Base-by-base conservation (phyloP, 192 early-diverging fungal genomes). In the Podila horticola region DNA sequence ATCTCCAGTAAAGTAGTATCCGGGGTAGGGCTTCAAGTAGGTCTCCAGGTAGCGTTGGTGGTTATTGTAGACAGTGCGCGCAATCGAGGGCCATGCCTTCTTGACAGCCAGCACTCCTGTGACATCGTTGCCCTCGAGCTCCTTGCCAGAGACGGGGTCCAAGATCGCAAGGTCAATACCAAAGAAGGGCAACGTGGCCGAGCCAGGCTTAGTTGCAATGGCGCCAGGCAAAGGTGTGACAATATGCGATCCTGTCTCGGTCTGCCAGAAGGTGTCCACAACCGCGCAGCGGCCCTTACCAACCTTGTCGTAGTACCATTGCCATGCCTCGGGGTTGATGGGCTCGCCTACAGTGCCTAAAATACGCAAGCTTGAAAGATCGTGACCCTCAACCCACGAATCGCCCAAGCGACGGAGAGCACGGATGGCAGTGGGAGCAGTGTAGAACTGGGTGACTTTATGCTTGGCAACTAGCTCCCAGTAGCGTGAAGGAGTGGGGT, bases 241-340 rank as follows among this genome's bases (percentile, higher is more conserved):
- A 29, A 99, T 90, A 66, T 95, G 94, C 29, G 92, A 94, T 30
- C 97, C 97, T 0, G 97, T 97, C 87, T 98, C 97, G 0, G 92
- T 94, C 83, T 93, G 91, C 92, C 93, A 94, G 88, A 97, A 99
- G 13, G 97, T 99, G 88, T 99, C 97, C 24, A 99, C 96, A 24
- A 99, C 88, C 10, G 95, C 90, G 83, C 96, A 97, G 31, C 88
- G 88, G n/a, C 89, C 86, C 61, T 92, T 88, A 29, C 96, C 96
- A n/a, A 99, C 94, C 24, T 95, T 90, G 34, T 94, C 89, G 87
- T 96, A 88, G 88, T 99, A 99, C 97, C 97, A 99, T 65, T 90
- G 84, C 97, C 97, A 99, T 8, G 97, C 96, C 74, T 98, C 96
- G 48, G 96, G 95, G 83, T 98, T 97, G 85, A 99, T 99, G 64